A percentile compares a stretch with the other conserved stretches of the same genome.
Conservation (phyloP, 768 basidiomycete species). For the Hericium rajendrae region DNA sequence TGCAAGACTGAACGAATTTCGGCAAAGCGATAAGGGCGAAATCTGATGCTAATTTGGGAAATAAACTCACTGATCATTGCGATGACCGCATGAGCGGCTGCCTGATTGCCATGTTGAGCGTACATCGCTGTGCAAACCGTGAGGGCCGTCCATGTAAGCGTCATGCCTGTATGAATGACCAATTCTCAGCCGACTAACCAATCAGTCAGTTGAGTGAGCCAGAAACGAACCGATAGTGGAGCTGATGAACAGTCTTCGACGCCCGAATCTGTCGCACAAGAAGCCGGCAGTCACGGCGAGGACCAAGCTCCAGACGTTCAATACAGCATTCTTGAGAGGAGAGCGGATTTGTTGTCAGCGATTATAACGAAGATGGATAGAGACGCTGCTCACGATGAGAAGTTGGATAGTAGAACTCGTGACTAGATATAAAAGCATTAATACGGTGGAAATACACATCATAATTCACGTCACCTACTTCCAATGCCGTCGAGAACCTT, state of each 20-base stretch:
- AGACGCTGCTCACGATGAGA: neutral
- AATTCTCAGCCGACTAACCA: neutral
- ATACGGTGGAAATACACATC: neutral
- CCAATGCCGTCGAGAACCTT: constrained; percentile 44
- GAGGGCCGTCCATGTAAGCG: constrained; percentile 31
- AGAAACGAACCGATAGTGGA: constrained; percentile 25
- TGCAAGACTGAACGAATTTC: constrained; percentile 43
- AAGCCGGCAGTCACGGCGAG: constrained; percentile 41
- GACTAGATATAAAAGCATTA: neutral
- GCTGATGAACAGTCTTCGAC: constrained; percentile 40
- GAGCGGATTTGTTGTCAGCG: constrained; percentile 28
- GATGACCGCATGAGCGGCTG: constrained; percentile 32
- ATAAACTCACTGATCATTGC: constrained; percentile 32
- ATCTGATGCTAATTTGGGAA: too few relatives aligned
- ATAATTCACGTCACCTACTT: constrained; percentile 19
- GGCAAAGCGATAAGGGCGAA: neutral
- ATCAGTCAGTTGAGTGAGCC: neutral
- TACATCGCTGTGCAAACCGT: constrained; percentile 27
- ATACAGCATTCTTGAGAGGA: constrained; percentile 34
- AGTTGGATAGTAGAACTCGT: neutral
- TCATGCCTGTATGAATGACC: constrained; percentile 22
- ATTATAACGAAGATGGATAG: constrained; percentile 29
- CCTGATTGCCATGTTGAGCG: constrained; percentile 18
- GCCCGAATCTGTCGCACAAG: constrained; percentile 38
- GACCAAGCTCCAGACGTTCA: constrained; percentile 48